Evolutionary conservation across 345 rosid species (phyloP), one percentile per base, ranked within the genome.

Genomic region (Gossypium ekmanianum): DNA sequence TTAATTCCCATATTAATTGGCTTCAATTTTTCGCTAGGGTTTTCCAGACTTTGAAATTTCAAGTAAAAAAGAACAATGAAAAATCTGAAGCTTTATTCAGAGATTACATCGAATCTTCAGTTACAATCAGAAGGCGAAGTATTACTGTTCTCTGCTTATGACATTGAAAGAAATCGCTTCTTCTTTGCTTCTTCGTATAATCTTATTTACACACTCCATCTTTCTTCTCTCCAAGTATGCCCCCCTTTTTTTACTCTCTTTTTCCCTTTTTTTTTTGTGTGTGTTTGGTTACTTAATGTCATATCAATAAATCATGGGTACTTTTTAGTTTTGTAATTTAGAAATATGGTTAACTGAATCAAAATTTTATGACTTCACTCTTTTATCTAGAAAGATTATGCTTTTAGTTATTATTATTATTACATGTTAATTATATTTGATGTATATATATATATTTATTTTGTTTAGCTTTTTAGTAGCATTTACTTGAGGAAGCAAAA

Each of bases 151-250:
- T 84, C 92, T 39, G 90, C 97, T 29, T 76, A 88, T 72, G 99
- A 95, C 79, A 82, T 91, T 79, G 97, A 93, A 74, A 85, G 93
- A 66, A 86, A 90, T 77, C 94, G 97, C 52, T 72, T 93, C 56
- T 90, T 93, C 86, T 87, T 95, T 79, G 97, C 90, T 43, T 86
- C 97, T 62, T 90, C 97, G 16, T 68, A 84, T 44, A 89, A 91
- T 74, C 65, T 77, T 79, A 76, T 93, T 17, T 91, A 91, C 87
- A 57, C 88, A 7, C 69, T 86, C 71, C 84, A 84, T 22, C 87
- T 91, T 63, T 91, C 92, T 43, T 87, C 87, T 22, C 86, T 93
- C 72, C 90, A 86, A 69, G 97, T 91, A 82, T 48, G 73, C 63
- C 17, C 6, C 55, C 16, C 14, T 9, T 17, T 17, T 27, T 11